Base-by-base conservation (phyloP, 441 rosid species). In the Jatropha multifida region DNA sequence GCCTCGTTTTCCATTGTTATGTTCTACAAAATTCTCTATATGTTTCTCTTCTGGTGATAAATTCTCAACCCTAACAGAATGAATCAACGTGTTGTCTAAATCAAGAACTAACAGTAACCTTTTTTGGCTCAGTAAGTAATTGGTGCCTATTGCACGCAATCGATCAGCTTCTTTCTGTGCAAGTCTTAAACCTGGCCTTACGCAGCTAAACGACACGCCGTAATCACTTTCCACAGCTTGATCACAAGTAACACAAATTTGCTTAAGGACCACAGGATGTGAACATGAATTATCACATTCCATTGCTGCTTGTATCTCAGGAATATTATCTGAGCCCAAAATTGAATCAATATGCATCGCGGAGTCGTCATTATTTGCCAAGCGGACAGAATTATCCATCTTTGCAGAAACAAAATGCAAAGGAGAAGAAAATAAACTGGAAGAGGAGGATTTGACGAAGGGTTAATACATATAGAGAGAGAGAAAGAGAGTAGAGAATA, bases 61-160 rank as follows among this genome's bases (percentile, higher is more conserved):
- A 13, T 41, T 17, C 4, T 3, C 20, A 17, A 26, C 18, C 2
- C 0, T 0, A 27, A 20, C 5, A 4, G 78, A 32, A 1, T 67
- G 18, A 32, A 75, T 15, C 20, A 67, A 14, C 0, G 67, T 75
- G 9, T 56, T 6, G 9, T 67, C 72, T 44, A 67, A 67, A 75
- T 75, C 77, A 67, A 75, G 67, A 75, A 75, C 67, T 23, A 67
- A 32, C n/a, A 75, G 17, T n/a, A 75, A 46, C 11, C 58, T 67
- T 32, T 63, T 44, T 8, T 66, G 26, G 42, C 41, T 56, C 42
- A 66, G 27, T 7, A 66, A 4, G 8, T 27, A 14, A 2, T 40
- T 17, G 12, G 77, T 74, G 55, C 20, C 40, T 1, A 14, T 5
- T n/a, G 4, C 17, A 15, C 71, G 56, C 18, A n/a, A 4, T 11